Evolutionary conservation across 1,139 yeast species (phyloP).

Genomic region (Candida sojae): DNA sequence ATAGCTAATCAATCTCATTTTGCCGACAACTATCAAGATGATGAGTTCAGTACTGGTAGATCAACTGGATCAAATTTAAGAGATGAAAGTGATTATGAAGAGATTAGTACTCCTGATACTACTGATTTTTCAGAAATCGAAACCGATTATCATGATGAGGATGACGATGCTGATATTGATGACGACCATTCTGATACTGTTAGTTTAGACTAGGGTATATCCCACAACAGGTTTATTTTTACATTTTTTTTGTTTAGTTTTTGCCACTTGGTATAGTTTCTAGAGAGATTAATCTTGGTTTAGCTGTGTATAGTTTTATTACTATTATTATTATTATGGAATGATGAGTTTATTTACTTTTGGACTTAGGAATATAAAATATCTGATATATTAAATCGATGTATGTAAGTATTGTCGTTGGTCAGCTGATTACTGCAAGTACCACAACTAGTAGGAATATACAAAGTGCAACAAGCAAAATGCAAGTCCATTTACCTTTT

Average conservation of each 20-base stretch:
- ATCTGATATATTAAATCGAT: neutral
- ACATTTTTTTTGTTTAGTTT: neutral
- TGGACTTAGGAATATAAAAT: no score
- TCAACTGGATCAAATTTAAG: conserved; percentile 12
- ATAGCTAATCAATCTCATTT: conserved; percentile 20
- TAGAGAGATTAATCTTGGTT: neutral
- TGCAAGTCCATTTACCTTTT: conserved; percentile 74
- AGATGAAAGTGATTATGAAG: conserved; percentile 18
- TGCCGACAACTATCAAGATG: conserved; percentile 31
- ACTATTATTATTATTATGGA: no score
- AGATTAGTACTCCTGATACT: conserved; percentile 26
- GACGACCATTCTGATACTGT: conserved; percentile 8
- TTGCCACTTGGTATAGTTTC: neutral
- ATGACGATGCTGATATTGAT: conserved; percentile 20
- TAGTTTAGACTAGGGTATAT: conserved; percentile 9
- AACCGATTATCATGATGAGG: conserved; percentile 8
- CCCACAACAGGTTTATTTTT: no score
- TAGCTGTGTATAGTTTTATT: neutral
- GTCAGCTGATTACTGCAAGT: conserved; percentile 37
- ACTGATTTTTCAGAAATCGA: conserved; percentile 12
- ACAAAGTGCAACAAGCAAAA: conserved; percentile 50
- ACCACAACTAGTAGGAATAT: conserved; percentile 40
- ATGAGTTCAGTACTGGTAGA: conserved; percentile 16
- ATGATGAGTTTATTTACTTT: no score
- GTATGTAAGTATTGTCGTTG: neutral